Conservation (phyloP, 345 rosid species). For the Trapa bicornis region DNA sequence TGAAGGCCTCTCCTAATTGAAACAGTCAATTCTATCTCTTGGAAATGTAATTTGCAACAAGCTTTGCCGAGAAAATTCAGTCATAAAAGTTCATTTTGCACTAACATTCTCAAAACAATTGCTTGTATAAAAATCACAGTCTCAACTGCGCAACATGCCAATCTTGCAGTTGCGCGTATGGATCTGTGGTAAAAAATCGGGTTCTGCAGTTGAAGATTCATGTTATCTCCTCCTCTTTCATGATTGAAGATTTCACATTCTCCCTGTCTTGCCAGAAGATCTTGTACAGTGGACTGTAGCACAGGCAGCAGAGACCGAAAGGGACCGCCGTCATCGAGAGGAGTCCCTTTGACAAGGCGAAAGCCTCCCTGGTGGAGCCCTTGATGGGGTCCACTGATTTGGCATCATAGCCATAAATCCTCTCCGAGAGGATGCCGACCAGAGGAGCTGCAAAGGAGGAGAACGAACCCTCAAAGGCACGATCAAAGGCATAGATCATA, state of each 20-base stretch:
- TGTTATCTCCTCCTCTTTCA: conserved; percentile 44
- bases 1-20: no score
- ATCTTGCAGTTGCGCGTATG: no score
- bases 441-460: conserved; percentile 91
- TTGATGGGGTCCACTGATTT: conserved; percentile 50
- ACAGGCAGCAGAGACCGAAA: conserved; percentile 71
- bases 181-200: neutral
- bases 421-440: conserved; percentile 90
- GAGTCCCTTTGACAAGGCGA: conserved; percentile 73
- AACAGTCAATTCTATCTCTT: no score
- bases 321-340: conserved; percentile 88
- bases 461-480: conserved; percentile 84
- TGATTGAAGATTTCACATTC: conserved; percentile 29
- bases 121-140: no score
- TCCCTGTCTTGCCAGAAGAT: conserved; percentile 58
- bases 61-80: no score
- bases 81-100: no score
- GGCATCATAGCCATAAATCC: conserved; percentile 62
- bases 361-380: conserved; percentile 58
- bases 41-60: no score
- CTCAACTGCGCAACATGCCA: no score
- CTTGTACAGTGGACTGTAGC: conserved; percentile 70
- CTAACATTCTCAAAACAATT: no score
- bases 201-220: neutral
- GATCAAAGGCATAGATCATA: conserved; percentile 89